Evolutionary conservation across 2,329 filamentous ascomycete species (phyloP), one percentile per base, ranked within the genome.

Genomic region (Blastomyces gilchristii): DNA sequence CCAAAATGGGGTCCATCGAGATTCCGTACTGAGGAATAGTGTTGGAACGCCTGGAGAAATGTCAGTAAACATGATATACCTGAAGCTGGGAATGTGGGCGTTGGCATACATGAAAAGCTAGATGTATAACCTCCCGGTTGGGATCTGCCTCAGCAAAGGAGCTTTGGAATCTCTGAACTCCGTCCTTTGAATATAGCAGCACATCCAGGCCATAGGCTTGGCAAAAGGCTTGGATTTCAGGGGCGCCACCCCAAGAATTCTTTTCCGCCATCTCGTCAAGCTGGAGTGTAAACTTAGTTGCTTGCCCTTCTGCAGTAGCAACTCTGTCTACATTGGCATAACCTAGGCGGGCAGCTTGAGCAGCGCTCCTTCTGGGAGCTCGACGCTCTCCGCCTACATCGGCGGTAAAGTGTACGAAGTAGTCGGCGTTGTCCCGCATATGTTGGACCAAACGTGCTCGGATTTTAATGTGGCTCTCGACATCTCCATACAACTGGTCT

Each of bases 201-300:
- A 89, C 83, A 71, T 88, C 82, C 61, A 82, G 81, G 60, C 82
- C 78, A 71, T 81, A 87, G 28, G 81, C 82, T 63, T 83, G 80
- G 37, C 83, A 82, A 73, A 89, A 89, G 6, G 87, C 87, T 41
- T 81, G 80, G 54, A 90, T 82, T 74, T 88, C 85, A 76, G 87
- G 81, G 64, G 88, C 85, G 70, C 87, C 86, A 34, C 85, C 87
- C 74, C 83, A 89, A 49, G 82, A 82, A 60, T 83, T 83, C 39
- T 80, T 78, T 69, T 81, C 80, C 39, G 83, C 81, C 80, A 88
- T 87, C 63, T 79, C 77, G 65, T 79, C 74, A 14, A 89, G 77
- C 71, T 86, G 84, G 43, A 79, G 78, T 70, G 80, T 79, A 68
- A 86, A 81, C 69, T 85, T 81, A 68, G 81, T 79, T 69, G 85